Evolutionary conservation across 2,329 filamentous ascomycete species (phyloP), one percentile per base, ranked within the genome.

Genomic region (Verruconis gallopava): DNA sequence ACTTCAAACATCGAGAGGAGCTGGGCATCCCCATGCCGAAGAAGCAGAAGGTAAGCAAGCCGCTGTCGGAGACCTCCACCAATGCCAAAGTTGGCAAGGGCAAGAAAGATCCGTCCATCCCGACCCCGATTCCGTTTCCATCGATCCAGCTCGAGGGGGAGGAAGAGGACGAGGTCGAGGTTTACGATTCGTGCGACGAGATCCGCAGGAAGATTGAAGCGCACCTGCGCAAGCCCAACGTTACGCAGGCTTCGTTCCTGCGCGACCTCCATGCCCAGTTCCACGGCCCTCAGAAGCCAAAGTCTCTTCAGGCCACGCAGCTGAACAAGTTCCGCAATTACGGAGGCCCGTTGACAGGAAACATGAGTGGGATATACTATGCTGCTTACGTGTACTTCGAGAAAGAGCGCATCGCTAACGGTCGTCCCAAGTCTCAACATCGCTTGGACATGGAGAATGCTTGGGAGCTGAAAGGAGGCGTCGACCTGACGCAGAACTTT

Each of bases 121-220:
- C 25, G 6, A n/a, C 25, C 9, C 25, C 25, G n/a, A 30, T 30
- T 9, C n/a, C n/a, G n/a, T n/a, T n/a, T n/a, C n/a, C n/a, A n/a
- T n/a, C n/a, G n/a, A n/a, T n/a, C n/a, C n/a, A n/a, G n/a, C n/a
- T n/a, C n/a, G n/a, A n/a, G 0, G 66, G 68, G 11, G 72, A 78
- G 53, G 63, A 63, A 0, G 50, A 55, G 1, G 60, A 63, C 22
- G 50, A 44, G 0, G 71, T 77, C 4, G 55, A 58, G 1, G 57
- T 78, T 21, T 77, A 60, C 50, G 72, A 77, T 47, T 71, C 67
- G 4, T 77, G 73, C 55, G 68, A 77, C 48, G 70, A 72, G 39
- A 53, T 77, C 12, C 67, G 74, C 37, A 65, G 61, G 52, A 77
- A 77, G 59, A 75, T 77, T 50, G 61, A 61, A 19, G 63, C 64